phyloP scores from a whole-genome alignment of 768 basidiomycete species.

The Kwoniella sp. region DNA sequence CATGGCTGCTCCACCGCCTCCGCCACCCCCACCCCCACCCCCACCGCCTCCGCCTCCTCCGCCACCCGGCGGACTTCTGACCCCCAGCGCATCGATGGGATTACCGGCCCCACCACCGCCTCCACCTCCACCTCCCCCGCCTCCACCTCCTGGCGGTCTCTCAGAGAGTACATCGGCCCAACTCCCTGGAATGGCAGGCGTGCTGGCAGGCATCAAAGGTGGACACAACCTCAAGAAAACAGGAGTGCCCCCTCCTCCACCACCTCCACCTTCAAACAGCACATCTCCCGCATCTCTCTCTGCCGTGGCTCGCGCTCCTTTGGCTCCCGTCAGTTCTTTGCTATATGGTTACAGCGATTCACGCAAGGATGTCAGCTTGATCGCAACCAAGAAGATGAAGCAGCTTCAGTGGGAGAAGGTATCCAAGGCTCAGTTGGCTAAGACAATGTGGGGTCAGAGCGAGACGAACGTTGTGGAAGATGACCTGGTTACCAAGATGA shows the following conservation, averaged over 20 bases:
- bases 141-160: slow-evolving; percentile 12
- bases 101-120: slow-evolving; percentile 27
- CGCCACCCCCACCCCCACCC: slow-evolving; percentile 16
- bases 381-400: slow-evolving; percentile 90
- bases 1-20: slow-evolving; percentile 31
- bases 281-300: slow-evolving; percentile 18
- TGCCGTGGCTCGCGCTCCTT: slow-evolving; percentile 30
- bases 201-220: slow-evolving; percentile 48
- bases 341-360: slow-evolving; percentile 45
- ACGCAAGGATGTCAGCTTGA: slow-evolving; percentile 82
- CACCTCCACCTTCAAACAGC: slow-evolving; percentile 14
- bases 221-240: slow-evolving; percentile 45
- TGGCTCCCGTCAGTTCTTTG: slow-evolving; percentile 49
- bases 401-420: slow-evolving; percentile 98
- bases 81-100: slow-evolving; percentile 6
- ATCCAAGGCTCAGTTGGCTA: slow-evolving; percentile 78
- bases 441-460: slow-evolving; percentile 75
- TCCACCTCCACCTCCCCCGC: slow-evolving; percentile 32
- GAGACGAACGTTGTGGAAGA: slow-evolving; percentile 65
- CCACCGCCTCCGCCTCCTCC: slow-evolving; percentile 33
- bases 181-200: slow-evolving; percentile 40
- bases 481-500: slow-evolving; percentile 79
- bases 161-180: background rate
- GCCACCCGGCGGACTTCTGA: slow-evolving; percentile 22
- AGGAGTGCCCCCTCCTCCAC: slow-evolving; percentile 7